Evolutionary conservation across 2,329 filamentous ascomycete genomes (phyloP).

Genomic region (Fusarium guadeloupense): DNA sequence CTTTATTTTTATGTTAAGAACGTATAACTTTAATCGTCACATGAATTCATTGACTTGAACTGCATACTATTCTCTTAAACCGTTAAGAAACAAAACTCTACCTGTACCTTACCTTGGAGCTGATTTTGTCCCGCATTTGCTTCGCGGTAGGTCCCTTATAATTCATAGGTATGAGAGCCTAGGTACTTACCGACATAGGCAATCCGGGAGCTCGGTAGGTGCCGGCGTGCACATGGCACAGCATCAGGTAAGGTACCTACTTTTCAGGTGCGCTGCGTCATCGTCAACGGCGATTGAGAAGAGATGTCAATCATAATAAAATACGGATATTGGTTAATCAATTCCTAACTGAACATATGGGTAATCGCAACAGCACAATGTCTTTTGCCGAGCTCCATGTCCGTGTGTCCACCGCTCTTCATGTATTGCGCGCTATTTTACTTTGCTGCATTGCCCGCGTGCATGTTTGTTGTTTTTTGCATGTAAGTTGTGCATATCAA

Average conservation of each 20-base stretch:
- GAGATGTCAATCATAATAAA: neutral
- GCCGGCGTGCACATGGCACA: constrained; percentile 25
- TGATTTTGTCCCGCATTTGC: constrained; percentile 3
- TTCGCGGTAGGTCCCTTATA: neutral
- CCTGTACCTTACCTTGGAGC: neutral
- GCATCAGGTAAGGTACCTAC: neutral
- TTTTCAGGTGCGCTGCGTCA: constrained; percentile 17
- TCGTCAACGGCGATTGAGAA: constrained; percentile 10
- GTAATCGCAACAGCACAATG: neutral
- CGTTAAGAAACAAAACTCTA: constrained; percentile 9
- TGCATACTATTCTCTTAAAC: neutral
- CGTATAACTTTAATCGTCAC: neutral
- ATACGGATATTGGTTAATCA: neutral
- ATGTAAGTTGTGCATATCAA: constrained; percentile 17
- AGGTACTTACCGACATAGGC: constrained; percentile 12
- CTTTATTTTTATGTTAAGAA: neutral
- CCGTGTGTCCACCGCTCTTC: constrained; percentile 5
- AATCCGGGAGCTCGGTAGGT: constrained; percentile 20
- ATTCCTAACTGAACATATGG: neutral
- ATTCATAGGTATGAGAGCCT: no score
- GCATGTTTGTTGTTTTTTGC: constrained; percentile 30
- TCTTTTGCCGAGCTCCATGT: neutral
- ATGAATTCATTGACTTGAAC: neutral
- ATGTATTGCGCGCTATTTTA: constrained; percentile 21
- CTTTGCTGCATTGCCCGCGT: constrained; percentile 11